These are phyloP conservation scores for Cydonia oblonga DNA, from an alignment of 331 rosid genomes.

Conservation along the genomic window DNA sequence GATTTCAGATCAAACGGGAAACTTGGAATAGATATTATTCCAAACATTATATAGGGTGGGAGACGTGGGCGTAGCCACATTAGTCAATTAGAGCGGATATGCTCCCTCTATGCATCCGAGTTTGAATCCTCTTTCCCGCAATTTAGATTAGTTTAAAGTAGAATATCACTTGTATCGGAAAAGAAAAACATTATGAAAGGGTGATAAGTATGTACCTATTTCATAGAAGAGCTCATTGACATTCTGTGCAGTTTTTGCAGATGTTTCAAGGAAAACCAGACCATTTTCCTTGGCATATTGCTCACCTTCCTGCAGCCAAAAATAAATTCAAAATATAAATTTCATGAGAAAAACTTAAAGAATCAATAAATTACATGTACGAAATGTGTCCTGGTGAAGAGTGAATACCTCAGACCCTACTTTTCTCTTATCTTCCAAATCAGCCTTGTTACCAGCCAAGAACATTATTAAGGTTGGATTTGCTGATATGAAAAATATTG, in stretches of 20 bases:
- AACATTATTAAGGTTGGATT: constrained; percentile 58
- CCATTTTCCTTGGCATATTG: constrained; percentile 73
- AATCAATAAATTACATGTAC: background rate
- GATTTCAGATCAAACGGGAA: no score
- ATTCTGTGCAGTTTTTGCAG: constrained; percentile 83
- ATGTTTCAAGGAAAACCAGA: constrained; percentile 64
- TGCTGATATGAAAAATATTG: constrained; percentile 23
- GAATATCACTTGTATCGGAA: background rate
- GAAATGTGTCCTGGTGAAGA: background rate
- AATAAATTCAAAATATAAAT: background rate
- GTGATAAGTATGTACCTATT: constrained; percentile 44
- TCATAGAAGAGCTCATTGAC: constrained; percentile 84
- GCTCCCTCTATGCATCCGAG: background rate
- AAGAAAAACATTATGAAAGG: background rate
- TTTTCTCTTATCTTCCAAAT: constrained; percentile 47
- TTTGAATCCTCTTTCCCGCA: background rate
- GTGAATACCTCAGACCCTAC: constrained; percentile 49
- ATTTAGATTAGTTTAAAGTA: no score
- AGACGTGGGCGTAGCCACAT: background rate
- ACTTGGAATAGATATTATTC: no score
- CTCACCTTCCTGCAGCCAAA: constrained; percentile 52
- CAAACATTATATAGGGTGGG: background rate
- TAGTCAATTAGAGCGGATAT: background rate
- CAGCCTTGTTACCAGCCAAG: constrained; percentile 77
- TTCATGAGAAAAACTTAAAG: background rate